These are phyloP conservation scores for Aureobasidium sp. DNA, from an alignment of 2,329 filamentous ascomycete species.

Conservation along the genomic window DNA sequence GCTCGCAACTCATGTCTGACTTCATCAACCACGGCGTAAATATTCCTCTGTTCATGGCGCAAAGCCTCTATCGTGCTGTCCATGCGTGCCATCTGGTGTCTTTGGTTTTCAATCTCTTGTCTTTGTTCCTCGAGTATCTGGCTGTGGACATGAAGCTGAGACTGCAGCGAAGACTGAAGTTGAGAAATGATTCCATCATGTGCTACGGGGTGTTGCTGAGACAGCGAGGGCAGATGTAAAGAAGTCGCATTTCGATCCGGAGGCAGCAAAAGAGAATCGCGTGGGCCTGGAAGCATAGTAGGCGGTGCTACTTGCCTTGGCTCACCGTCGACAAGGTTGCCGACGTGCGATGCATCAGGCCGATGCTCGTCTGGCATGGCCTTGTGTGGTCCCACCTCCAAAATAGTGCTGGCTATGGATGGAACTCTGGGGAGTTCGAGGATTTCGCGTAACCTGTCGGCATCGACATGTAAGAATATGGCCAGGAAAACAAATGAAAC, in stretches of 20 bases:
- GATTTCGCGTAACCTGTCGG: slow-evolving; percentile 30
- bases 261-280: slow-evolving; percentile 9
- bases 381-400: background rate
- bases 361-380: slow-evolving; percentile 16
- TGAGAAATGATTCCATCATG: slow-evolving; percentile 33
- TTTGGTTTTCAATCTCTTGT: slow-evolving; percentile 34
- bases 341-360: slow-evolving; percentile 7
- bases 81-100: slow-evolving; percentile 34
- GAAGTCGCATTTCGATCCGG: background rate
- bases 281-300: slow-evolving; percentile 2
- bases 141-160: slow-evolving; percentile 43
- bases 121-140: slow-evolving; percentile 34
- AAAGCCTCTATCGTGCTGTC: slow-evolving; percentile 35
- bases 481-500: slow-evolving; percentile 17
- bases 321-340: slow-evolving; percentile 10
- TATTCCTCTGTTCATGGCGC: slow-evolving; percentile 33
- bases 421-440: slow-evolving; percentile 28
- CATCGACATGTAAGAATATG: slow-evolving; percentile 16
- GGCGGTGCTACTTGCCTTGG: slow-evolving; percentile 5
- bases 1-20: slow-evolving; percentile 31
- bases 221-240: slow-evolving; percentile 14
- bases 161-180: slow-evolving; percentile 37
- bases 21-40: slow-evolving; percentile 30
- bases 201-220: slow-evolving; percentile 7
- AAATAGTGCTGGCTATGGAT: slow-evolving; percentile 21